These are phyloP conservation scores for Podospora pseudocomata DNA, from an alignment of 495 filamentous ascomycete species.

Conservation along the genomic window DNA sequence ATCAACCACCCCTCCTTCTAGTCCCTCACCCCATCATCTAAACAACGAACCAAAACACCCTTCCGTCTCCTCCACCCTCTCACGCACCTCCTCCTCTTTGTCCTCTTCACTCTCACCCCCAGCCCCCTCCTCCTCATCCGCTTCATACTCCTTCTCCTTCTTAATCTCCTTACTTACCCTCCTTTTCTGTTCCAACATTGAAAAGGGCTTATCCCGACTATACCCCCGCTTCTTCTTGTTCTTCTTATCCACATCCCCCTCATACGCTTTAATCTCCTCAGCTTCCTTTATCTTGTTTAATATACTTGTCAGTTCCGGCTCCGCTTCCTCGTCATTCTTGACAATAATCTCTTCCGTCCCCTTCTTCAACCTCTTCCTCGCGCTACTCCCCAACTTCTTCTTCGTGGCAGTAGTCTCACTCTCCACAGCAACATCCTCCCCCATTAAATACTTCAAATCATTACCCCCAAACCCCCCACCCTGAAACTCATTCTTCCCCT, in stretches of 20 bases:
- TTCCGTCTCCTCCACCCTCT: no score
- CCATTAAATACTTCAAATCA: not conserved
- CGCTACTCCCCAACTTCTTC: not conserved
- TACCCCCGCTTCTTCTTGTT: not conserved
- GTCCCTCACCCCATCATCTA: no score
- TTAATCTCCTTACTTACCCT: not conserved
- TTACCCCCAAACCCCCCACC: not conserved
- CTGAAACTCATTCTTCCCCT: not conserved
- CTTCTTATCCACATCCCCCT: not conserved
- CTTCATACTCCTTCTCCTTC: not conserved
- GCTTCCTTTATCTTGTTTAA: not conserved
- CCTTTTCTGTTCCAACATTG: no score
- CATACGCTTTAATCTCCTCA: no score
- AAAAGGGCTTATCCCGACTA: no score
- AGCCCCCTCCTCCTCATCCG: not conserved
- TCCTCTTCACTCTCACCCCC: no score
- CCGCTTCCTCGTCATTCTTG: not conserved
- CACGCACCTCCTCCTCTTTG: no score
- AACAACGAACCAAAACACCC: no score
- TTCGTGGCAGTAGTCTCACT: not conserved
- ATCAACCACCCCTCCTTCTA: no score
- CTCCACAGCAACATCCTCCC: not conserved
- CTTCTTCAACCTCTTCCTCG: not conserved
- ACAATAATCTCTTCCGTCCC: not conserved
- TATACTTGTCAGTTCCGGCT: not conserved